Evolutionary conservation across 2,329 filamentous ascomycete species (phyloP).

Genomic region (Karstenula rhodostoma): DNA sequence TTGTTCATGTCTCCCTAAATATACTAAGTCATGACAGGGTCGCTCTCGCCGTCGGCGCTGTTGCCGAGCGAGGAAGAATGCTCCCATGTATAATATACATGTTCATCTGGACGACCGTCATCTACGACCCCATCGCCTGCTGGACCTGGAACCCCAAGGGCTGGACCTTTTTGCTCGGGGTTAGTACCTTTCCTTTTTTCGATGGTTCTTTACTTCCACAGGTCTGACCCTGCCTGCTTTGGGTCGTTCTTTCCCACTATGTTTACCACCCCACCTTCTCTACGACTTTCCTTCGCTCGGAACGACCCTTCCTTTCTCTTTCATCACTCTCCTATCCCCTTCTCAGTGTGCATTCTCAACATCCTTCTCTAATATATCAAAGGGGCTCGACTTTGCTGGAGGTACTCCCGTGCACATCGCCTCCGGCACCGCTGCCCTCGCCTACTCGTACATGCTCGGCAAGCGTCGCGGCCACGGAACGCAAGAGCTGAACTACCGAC

Average conservation of each 20-base stretch:
- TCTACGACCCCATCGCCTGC: slow-evolving; percentile 93
- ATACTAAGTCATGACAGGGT: slow-evolving; percentile 60
- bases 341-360: no score
- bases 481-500: slow-evolving; percentile 87
- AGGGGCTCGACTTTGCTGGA: slow-evolving; percentile 84
- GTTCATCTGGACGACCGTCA: slow-evolving; percentile 88
- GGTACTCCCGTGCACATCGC: slow-evolving; percentile 91
- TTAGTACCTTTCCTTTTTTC: no score
- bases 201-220: no score
- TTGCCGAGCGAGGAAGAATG: slow-evolving; percentile 87
- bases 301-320: no score
- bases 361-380: no score
- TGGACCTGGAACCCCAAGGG: slow-evolving; percentile 91
- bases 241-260: no score
- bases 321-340: no score
- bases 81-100: slow-evolving; percentile 90
- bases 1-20: not conserved
- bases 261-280: slow-evolving; percentile 42
- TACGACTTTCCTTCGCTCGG: no score
- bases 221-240: no score
- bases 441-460: slow-evolving; percentile 90
- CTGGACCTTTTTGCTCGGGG: slow-evolving; percentile 70
- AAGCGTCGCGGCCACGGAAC: slow-evolving; percentile 86
- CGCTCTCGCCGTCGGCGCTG: slow-evolving; percentile 82
- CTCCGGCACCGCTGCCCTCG: slow-evolving; percentile 82